Percentiles rank a stretch among this genome's conserved stretches.
These are phyloP conservation scores for Aspergillus ostianus DNA, from an alignment of 495 filamentous ascomycete species.

Conservation along the genomic window DNA sequence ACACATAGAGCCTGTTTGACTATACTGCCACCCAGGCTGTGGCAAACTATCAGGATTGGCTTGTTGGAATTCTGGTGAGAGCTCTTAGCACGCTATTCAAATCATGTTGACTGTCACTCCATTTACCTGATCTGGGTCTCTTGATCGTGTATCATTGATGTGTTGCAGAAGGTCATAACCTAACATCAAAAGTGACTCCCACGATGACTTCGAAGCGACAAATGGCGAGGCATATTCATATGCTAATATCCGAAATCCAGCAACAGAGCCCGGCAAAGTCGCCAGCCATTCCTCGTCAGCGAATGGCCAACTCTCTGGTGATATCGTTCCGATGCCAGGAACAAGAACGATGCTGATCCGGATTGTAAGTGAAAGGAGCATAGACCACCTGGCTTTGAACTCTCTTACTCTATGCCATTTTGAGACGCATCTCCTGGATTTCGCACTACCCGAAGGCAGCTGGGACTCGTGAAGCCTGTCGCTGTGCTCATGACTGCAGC, in stretches of 20 bases:
- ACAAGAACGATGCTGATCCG: conserved; percentile 2
- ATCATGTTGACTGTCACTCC: not conserved
- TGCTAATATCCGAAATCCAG: conserved; percentile 15
- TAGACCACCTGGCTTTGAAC: not conserved
- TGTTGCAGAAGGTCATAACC: conserved; percentile 16
- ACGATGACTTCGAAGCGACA: conserved; percentile 10
- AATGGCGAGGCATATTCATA: conserved; percentile 19
- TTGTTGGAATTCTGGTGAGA: conserved; percentile 2
- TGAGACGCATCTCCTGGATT: conserved; percentile 9
- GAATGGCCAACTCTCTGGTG: conserved; percentile 15
- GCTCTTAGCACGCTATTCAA: not conserved
- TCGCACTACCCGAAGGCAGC: conserved; percentile 12
- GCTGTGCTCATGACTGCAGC: not conserved
- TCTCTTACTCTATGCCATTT: conserved; percentile 16
- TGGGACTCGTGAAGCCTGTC: conserved; percentile 4
- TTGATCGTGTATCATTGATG: conserved; percentile 7
- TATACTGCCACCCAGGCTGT: conserved; percentile 48
- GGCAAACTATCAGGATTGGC: conserved; percentile 19
- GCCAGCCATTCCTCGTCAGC: conserved; percentile 15
- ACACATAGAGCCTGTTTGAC: conserved; percentile 42
- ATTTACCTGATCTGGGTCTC: conserved; percentile 6
- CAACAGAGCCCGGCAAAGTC: conserved; percentile 7
- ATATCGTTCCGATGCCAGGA: conserved; percentile 18
- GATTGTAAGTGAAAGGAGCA: not conserved
- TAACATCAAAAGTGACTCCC: conserved; percentile 19